Percentiles rank a stretch among this genome's conserved stretches.
Conservation (phyloP, 768 basidiomycete genomes). For the Boletus edulis region DNA sequence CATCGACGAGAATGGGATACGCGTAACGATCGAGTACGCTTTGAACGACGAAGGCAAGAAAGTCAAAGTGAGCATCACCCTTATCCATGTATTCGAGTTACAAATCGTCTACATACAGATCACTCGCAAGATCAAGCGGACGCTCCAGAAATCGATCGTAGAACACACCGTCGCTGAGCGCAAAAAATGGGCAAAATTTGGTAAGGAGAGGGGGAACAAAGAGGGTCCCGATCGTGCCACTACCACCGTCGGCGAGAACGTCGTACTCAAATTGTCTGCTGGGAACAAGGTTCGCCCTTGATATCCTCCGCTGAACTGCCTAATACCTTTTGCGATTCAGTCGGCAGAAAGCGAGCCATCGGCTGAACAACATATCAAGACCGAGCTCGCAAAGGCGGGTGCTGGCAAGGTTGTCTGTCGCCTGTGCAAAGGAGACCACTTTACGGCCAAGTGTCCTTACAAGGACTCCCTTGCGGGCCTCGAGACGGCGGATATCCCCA, state of each 20-base stretch:
- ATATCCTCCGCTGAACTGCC: not conserved
- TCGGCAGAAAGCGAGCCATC: slow-evolving; percentile 63
- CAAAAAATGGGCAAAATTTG: slow-evolving; percentile 93
- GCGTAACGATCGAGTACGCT: slow-evolving; percentile 78
- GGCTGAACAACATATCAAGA: slow-evolving; percentile 64
- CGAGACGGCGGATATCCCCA: slow-evolving; percentile 49
- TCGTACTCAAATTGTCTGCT: slow-evolving; percentile 57
- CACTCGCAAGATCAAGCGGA: slow-evolving; percentile 81
- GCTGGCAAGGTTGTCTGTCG: slow-evolving; percentile 90
- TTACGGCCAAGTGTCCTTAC: slow-evolving; percentile 98
- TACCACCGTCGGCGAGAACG: slow-evolving; percentile 83
- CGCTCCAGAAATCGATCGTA: slow-evolving; percentile 88
- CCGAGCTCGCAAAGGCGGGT: slow-evolving; percentile 66
- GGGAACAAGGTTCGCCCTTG: slow-evolving; percentile 56
- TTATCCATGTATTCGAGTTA: not conserved
- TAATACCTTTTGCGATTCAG: slow-evolving; percentile 31
- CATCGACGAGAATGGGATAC: slow-evolving; percentile 82
- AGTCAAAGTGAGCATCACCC: slow-evolving; percentile 64
- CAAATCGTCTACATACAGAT: slow-evolving; percentile 47
- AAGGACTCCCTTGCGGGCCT: slow-evolving; percentile 87
- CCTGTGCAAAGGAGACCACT: slow-evolving; percentile 95
- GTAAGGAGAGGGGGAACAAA: slow-evolving; percentile 82
- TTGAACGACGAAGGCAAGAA: slow-evolving; percentile 93
- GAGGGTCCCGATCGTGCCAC: slow-evolving; percentile 91
- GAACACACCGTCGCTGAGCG: slow-evolving; percentile 93